Conservation (phyloP, 2,329 filamentous ascomycete species). For the Diaporthe eres region DNA sequence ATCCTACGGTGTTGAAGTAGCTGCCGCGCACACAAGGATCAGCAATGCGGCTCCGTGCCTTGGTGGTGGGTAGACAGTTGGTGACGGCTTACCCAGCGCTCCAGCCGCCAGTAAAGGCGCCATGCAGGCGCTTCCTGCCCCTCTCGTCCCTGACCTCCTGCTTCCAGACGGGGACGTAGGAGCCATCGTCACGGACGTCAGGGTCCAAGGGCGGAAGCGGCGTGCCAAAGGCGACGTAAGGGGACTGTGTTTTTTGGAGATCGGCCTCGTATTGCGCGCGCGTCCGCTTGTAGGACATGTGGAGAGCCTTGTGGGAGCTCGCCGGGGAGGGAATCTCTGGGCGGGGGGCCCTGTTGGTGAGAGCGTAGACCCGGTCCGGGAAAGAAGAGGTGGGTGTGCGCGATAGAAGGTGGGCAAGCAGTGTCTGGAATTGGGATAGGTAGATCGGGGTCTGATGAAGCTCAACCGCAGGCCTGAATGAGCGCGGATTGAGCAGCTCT, state of each 20-base stretch:
- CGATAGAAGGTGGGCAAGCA: neutral
- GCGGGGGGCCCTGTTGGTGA: neutral
- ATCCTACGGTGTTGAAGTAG: slow-evolving; percentile 98
- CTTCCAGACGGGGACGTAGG: slow-evolving; percentile 96
- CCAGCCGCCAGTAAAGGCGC: slow-evolving; percentile 96
- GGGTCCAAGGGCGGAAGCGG: slow-evolving; percentile 84
- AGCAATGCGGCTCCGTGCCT: neutral
- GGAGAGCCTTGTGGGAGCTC: slow-evolving; percentile 33
- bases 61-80: too few relatives aligned
- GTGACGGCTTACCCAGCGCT: slow-evolving; percentile 83
- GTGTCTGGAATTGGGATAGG: neutral
- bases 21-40: slow-evolving; percentile 58
- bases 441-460: neutral
- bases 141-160: slow-evolving; percentile 96
- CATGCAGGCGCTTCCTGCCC: slow-evolving; percentile 91
- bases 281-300: slow-evolving; percentile 86
- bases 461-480: neutral
- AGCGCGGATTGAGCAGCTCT: neutral
- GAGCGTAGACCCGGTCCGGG: neutral
- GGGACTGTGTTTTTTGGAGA: slow-evolving; percentile 74
- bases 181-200: slow-evolving; percentile 87
- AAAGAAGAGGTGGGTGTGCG: neutral
- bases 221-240: slow-evolving; percentile 86
- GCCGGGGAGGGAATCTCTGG: neutral
- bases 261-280: slow-evolving; percentile 85